A percentile compares a stretch with the other conserved stretches of the same genome.
These are phyloP conservation scores for Amylostereum chailletii DNA, from an alignment of 1,284 basidiomycete species.

Conservation along the genomic window DNA sequence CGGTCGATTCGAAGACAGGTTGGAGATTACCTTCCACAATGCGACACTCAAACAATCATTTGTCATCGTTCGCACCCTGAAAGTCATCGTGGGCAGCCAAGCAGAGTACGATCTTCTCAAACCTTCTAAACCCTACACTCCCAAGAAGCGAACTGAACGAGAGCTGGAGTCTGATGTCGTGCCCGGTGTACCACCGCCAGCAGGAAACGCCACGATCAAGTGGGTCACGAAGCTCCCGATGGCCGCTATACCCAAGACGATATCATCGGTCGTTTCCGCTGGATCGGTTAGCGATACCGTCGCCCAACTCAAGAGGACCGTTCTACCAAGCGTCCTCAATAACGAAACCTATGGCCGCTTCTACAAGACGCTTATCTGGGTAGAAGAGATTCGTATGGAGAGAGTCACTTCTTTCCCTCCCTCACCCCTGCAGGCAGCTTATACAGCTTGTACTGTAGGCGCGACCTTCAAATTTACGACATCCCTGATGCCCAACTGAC, in stretches of 20 bases:
- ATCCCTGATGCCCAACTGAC: constrained; percentile 31
- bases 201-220: constrained; percentile 16
- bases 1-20: constrained; percentile 37
- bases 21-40: constrained; percentile 29
- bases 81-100: constrained; percentile 25
- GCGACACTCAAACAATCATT: constrained; percentile 19
- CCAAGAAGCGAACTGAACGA: constrained; percentile 29
- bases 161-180: constrained; percentile 34
- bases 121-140: constrained; percentile 43
- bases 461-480: constrained; percentile 50
- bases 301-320: constrained; percentile 14
- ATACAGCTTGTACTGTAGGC: constrained; percentile 27
- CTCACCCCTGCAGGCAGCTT: too few relatives aligned
- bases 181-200: constrained; percentile 33
- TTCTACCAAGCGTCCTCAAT: constrained; percentile 32
- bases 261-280: constrained; percentile 9
- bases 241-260: constrained; percentile 3
- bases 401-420: constrained; percentile 22
- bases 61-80: constrained; percentile 24
- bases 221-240: constrained; percentile 16
- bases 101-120: constrained; percentile 41
- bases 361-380: constrained; percentile 47
- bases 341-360: constrained; percentile 32
- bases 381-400: constrained; percentile 52
- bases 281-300: constrained; percentile 8